Evolutionary conservation across 2,329 filamentous ascomycete genomes (phyloP), one percentile per base, ranked within the genome.

Genomic region (Trichoderma breve): DNA sequence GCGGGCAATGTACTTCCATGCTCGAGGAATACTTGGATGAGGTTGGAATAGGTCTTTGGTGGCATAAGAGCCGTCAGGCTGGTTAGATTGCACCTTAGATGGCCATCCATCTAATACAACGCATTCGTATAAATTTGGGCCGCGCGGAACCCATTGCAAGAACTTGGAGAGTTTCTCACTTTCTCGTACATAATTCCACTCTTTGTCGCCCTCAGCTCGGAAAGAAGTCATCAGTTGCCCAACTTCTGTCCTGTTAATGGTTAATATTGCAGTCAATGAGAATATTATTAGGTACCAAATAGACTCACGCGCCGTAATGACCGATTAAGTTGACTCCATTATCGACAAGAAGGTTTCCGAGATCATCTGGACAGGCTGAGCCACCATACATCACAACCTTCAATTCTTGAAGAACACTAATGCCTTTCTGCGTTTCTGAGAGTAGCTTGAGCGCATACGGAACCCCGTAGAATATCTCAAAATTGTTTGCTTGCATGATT

Each of bases 1-100:
- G 51, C 90, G 82, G 1, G 87, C 88, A 68, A 90, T 84, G 75
- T 91, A 91, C 39, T 85, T 84, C 89, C 90, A 92, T 0, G 88
- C 87, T 69, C 86, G 80, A 0, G 79, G 71, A 8, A 88, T 86
- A 0, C 74, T 81, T 0, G 83, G 76, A 76, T 92, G 90, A 1
- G 82, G 81, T 67, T 84, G 84, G 73, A 92, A 92, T 1, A 92
- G 77, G 76, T 92, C 90, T 1, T 86, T 84, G 0, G 90, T 92
- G 1, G 87, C 87, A 75, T 88, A 92, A 0, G 88, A 88, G 3
- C 88, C 87, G 76, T 91, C 86, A 0, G 83, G 77, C 1, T 86
- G 85, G 75, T 91, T 92, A 1, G 79, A 81, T n/a, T 68, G 34
- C 24, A 68, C 65, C 30, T 68, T 68, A 2, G 65, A 68, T 43